These are phyloP conservation scores for Musa schizocarpa DNA, from an alignment of 176 grass and related monocot species.

Conservation along the genomic window DNA sequence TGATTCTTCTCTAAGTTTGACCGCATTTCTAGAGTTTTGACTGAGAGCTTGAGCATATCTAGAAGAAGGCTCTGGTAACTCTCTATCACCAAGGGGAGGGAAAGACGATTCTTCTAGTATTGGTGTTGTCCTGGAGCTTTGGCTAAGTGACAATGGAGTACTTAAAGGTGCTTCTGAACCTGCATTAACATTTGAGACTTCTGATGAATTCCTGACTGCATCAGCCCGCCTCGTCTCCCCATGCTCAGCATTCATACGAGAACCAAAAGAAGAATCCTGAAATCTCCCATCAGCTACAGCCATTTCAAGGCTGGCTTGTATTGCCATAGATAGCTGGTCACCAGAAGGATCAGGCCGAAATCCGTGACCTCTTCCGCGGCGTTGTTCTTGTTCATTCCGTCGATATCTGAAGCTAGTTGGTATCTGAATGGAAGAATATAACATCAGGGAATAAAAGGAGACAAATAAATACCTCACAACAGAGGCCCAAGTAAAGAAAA, in stretches of 20 bases:
- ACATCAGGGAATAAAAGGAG: constrained; percentile 9
- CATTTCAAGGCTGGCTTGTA: constrained; percentile 31
- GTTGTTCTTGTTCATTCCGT: constrained; percentile 70
- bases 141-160: constrained; percentile 22
- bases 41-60: constrained; percentile 72
- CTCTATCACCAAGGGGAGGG: constrained; percentile 67
- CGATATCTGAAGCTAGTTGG: constrained; percentile 95
- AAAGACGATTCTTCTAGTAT: constrained; percentile 75
- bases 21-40: constrained; percentile 45
- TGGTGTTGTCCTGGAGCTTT: constrained; percentile 30
- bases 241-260: constrained; percentile 3
- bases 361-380: constrained; percentile 52
- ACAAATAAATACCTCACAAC: not conserved
- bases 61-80: constrained; percentile 45
- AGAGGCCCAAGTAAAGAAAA: not conserved
- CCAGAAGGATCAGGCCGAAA: constrained; percentile 36
- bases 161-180: constrained; percentile 6
- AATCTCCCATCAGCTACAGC: constrained; percentile 15
- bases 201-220: constrained; percentile 19
- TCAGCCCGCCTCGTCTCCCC: constrained; percentile 23
- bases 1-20: constrained; percentile 62
- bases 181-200: constrained; percentile 34
- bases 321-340: constrained; percentile 26
- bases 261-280: constrained; percentile 13
- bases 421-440: constrained; percentile 49